These are phyloP conservation scores for Wickerhamiella azyma DNA, from an alignment of 805 yeast species.

Conservation along the genomic window DNA sequence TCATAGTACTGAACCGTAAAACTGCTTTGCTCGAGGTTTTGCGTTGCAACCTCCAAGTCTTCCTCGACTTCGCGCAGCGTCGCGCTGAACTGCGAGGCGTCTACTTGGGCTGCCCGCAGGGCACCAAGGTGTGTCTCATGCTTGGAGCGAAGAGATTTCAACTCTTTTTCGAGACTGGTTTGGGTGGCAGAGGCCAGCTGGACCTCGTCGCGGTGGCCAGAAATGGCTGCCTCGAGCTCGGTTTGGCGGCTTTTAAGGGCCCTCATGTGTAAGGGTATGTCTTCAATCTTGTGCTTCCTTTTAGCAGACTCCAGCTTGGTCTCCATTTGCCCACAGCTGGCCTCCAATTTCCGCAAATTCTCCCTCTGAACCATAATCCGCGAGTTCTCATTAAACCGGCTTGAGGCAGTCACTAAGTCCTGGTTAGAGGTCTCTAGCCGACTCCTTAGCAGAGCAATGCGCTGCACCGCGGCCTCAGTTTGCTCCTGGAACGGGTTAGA, in stretches of 20 bases:
- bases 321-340: background rate
- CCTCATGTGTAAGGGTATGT: too few relatives aligned
- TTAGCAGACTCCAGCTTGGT: background rate
- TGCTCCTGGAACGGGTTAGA: background rate
- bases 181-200: background rate
- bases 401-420: slow-evolving; percentile 11
- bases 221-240: too few relatives aligned
- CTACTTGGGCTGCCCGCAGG: background rate
- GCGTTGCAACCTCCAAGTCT: slow-evolving; percentile 45
- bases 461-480: background rate
- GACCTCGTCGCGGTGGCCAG: too few relatives aligned
- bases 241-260: too few relatives aligned
- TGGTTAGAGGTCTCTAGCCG: background rate
- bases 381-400: slow-evolving; percentile 10
- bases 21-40: slow-evolving; percentile 51
- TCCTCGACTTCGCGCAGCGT: slow-evolving; percentile 37
- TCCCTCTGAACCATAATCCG: slow-evolving; percentile 12
- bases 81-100: slow-evolving; percentile 23
- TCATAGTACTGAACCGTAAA: slow-evolving; percentile 58
- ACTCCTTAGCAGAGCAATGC: background rate
- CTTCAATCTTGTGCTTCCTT: background rate
- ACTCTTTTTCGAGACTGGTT: background rate
- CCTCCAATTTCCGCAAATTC: background rate
- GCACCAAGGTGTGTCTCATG: background rate
- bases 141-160: background rate